Evolutionary conservation across 495 filamentous ascomycete species (phyloP), one percentile per base, ranked within the genome.

Genomic region (Penicillium fimorum): DNA sequence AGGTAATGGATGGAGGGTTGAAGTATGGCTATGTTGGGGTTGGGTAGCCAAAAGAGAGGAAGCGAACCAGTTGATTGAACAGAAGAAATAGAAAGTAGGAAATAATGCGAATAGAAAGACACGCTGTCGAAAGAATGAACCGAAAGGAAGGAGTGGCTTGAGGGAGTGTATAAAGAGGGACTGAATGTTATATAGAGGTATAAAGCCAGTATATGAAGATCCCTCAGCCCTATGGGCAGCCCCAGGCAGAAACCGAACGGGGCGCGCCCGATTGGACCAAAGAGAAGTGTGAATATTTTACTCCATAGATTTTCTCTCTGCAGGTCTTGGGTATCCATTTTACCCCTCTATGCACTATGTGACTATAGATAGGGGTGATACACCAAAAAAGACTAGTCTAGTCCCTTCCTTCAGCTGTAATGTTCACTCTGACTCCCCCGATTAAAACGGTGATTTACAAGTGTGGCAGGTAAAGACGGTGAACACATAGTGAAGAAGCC

Each of bases 191-290:
- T 38, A 38, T 38, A 37, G 15, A 6, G 6, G 32, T 38, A 38
- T 38, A n/a, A 15, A 38, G 6, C 33, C 1, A 13, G 15, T 35
- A 35, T 7, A 38, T 17, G 49, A 48, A 56, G 59, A 57, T 57
- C 59, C 50, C 53, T 57, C 57, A 58, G 51, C 58, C 61, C 61
- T 64, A 38, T 54, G 61, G 47, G 46, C 27, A 30, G 55, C 61
- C 64, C 64, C 61, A 66, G 64, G 64, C 61, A 63, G 45, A 46
- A 53, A 59, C 15, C 5, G 3, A 38, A 40, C 22, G 37, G 56
- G 40, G 38, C 33, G 27, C 27, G 22, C 51, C 60, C 48, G 58
- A 58, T 62, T 12, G 29, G 55, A 24, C 20, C 30, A 53, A 51
- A 50, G 40, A 29, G 35, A 13, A 10, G 12, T 24, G 33, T 37